These are phyloP conservation scores for Aureobasidium melanogenum DNA, from an alignment of 2,329 filamentous ascomycete species.

Conservation along the genomic window DNA sequence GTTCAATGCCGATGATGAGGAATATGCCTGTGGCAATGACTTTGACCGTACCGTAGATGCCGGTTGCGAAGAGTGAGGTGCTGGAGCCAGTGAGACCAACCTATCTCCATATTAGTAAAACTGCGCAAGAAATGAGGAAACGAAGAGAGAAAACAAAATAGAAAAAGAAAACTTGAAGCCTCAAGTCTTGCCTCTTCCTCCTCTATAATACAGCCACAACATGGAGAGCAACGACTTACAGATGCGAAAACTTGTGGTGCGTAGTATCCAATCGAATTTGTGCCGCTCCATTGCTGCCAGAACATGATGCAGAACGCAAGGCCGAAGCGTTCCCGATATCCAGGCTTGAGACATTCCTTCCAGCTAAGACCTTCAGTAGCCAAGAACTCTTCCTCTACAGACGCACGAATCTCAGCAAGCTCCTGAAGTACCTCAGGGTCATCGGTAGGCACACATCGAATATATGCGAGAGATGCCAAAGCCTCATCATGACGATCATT, in stretches of 20 bases:
- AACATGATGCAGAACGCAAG: constrained; percentile 55
- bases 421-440: constrained; percentile 22
- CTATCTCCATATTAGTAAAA: too few species aligned
- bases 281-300: constrained; percentile 28
- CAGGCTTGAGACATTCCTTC: constrained; percentile 31
- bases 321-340: constrained; percentile 49
- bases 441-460: constrained; percentile 39
- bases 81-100: constrained; percentile 27
- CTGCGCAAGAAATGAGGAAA: too few species aligned
- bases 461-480: constrained; percentile 44
- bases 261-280: constrained; percentile 38
- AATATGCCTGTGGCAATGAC: constrained; percentile 30
- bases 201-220: too few species aligned
- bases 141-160: too few species aligned
- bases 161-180: too few species aligned
- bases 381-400: constrained; percentile 33
- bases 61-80: constrained; percentile 30
- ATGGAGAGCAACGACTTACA: neutral
- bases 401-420: constrained; percentile 31
- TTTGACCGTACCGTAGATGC: constrained; percentile 33
- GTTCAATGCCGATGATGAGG: constrained; percentile 30
- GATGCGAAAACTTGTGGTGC: constrained; percentile 31
- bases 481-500: constrained; percentile 55
- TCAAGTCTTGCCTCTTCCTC: too few species aligned
- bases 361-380: constrained; percentile 34